Evolutionary conservation across 805 yeast species (phyloP).

Genomic region (Candida caryicola): DNA sequence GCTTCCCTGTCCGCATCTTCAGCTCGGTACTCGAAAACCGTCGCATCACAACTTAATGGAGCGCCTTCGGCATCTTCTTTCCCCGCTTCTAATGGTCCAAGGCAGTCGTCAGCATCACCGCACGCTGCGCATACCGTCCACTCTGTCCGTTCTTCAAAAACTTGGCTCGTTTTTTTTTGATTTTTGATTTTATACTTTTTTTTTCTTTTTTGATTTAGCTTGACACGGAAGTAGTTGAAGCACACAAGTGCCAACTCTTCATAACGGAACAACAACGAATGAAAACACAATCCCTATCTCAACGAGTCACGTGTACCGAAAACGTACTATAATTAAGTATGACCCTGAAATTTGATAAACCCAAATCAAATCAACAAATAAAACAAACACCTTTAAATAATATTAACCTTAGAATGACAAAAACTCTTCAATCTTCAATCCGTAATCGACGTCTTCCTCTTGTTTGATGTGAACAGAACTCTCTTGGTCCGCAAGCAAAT

Average conservation of each 20-base stretch:
- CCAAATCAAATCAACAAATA: conserved; percentile 5
- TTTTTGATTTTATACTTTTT: conserved; percentile 5
- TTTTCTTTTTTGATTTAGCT: neutral
- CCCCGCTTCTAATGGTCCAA: too few species aligned
- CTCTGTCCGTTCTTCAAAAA: conserved; percentile 4
- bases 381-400: neutral
- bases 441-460: conserved; percentile 11
- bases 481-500: conserved; percentile 3
- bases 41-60: conserved; percentile 11
- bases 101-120: too few species aligned
- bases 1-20: neutral
- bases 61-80: conserved; percentile 9
- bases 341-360: neutral
- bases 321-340: too few species aligned
- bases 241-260: too few species aligned
- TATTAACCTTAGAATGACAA: conserved; percentile 19
- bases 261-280: too few species aligned
- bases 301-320: too few species aligned
- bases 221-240: too few species aligned
- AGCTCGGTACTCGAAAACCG: conserved; percentile 2
- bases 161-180: conserved; percentile 15
- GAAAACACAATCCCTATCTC: too few species aligned
- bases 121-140: too few species aligned
- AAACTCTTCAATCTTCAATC: conserved; percentile 29
- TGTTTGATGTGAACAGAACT: conserved; percentile 2